Evolutionary conservation across 2,329 filamentous ascomycete genomes (phyloP).

Genomic region (Hymenoscyphus albidus): DNA sequence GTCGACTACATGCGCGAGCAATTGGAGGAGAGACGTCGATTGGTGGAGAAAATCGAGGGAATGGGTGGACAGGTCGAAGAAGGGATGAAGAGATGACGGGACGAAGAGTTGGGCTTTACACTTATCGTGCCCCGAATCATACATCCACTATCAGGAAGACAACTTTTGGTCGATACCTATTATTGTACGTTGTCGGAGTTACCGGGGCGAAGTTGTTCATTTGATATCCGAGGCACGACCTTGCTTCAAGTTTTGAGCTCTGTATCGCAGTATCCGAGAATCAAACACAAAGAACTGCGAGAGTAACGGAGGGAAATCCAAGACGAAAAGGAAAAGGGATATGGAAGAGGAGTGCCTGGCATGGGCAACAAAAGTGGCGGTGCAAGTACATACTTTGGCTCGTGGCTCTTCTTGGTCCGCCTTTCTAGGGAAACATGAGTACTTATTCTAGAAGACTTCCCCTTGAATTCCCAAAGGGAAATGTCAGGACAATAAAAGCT

Average conservation of each 20-base stretch:
- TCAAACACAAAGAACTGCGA: neutral
- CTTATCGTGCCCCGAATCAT: neutral
- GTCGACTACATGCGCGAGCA: slow-evolving; percentile 51
- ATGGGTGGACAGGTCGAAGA: slow-evolving; percentile 45
- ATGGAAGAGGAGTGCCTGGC: neutral
- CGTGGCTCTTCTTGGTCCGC: too few species aligned
- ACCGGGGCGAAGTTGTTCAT: neutral
- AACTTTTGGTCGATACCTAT: neutral
- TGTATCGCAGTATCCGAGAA: neutral
- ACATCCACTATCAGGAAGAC: neutral
- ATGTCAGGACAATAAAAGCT: too few species aligned
- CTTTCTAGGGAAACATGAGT: too few species aligned
- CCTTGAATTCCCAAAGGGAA: too few species aligned
- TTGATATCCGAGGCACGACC: neutral
- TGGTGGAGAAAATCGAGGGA: slow-evolving; percentile 48
- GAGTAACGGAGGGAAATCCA: neutral
- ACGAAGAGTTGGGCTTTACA: neutral
- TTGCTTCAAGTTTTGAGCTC: neutral
- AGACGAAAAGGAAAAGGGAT: neutral
- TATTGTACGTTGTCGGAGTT: neutral
- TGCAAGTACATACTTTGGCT: too few species aligned
- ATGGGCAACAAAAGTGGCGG: too few species aligned
- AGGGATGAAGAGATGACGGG: slow-evolving; percentile 25
- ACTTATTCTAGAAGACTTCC: too few species aligned
- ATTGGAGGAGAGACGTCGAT: slow-evolving; percentile 46